Evolutionary conservation across 139 green algal genomes (phyloP), one percentile per base, ranked within the genome.

Genomic region (Picochlorum sp.): DNA sequence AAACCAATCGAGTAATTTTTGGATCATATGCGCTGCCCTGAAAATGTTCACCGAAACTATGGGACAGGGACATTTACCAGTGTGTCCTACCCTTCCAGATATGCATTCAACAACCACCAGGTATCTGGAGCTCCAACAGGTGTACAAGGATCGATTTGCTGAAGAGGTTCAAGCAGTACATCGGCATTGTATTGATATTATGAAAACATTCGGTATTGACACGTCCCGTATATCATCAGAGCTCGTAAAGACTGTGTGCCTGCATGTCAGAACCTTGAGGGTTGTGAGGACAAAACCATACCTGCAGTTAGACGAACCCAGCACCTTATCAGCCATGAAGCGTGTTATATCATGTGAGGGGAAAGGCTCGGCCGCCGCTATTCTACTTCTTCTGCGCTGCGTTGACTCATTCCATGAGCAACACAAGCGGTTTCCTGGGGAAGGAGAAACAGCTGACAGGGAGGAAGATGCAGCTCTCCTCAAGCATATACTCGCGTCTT

Each of bases 101-200:
- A 98, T 98, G 92, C 83, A 85, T 20, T 79, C 92, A 5, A 91
- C 86, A 16, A 97, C 92, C n/a, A 83, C 89, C 13, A 66, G 79
- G 61, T 97, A 94, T 65, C 77, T 97, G 21, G 62, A 77, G 26
- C 67, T 98, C 56, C 87, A 96, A 77, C 70, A 77, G 15, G 18
- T 97, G 26, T 97, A 98, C 72, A 62, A 82, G 3, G 77, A 80
- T 34, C 77, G 83, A 49, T 91, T 91, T 2, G 83, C 90, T 0
- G 50, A 41, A 60, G 69, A 97, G 38, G 65, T 79, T 34, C 71
- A 69, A 13, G 81, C 80, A 14, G 87, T 97, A 62, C 64, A 81
- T 52, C 74, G 56, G 9, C 78, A 89, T 62, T 66, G 78, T 31
- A 26, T 60, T 3, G 5, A 49, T 10, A 45, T 96, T n/a, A 73